Percentiles rank a stretch among this genome's conserved stretches.
phyloP scores from a whole-genome alignment of 2,329 filamentous ascomycete genomes.

The Lachnellula arida region DNA sequence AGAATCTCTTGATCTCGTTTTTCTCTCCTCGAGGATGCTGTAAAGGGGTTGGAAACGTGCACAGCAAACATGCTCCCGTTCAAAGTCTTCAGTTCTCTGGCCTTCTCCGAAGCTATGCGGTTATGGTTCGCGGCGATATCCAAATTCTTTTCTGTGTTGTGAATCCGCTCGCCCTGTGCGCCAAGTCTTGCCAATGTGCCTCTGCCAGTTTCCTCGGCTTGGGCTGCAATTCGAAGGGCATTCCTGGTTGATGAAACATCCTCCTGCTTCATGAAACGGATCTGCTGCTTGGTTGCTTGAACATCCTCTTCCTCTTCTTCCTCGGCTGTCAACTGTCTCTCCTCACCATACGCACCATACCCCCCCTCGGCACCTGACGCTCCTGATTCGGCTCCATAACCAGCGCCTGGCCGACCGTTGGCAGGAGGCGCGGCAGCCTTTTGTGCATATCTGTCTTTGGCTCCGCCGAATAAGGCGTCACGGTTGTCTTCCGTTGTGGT shows the following conservation, averaged over 20 bases:
- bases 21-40: constrained; percentile 57
- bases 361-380: constrained; percentile 17
- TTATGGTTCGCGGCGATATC: constrained; percentile 76
- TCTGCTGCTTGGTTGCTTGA: constrained; percentile 67
- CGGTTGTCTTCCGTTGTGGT: constrained; percentile 47
- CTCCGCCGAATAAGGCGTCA: constrained; percentile 54
- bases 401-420: constrained; percentile 23
- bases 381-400: constrained; percentile 24
- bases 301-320: constrained; percentile 69
- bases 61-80: constrained; percentile 91
- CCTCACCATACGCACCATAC: constrained; percentile 57
- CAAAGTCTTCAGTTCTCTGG: constrained; percentile 75
- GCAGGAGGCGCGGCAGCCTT: constrained; percentile 17
- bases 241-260: constrained; percentile 70
- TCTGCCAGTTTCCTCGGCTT: constrained; percentile 66
- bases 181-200: constrained; percentile 69
- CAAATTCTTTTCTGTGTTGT: constrained; percentile 78
- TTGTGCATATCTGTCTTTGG: constrained; percentile 32
- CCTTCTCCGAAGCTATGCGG: constrained; percentile 71
- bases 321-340: constrained; percentile 76
- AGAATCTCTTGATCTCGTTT: constrained; percentile 65
- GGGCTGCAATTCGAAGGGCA: constrained; percentile 60
- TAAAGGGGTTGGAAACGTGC: constrained; percentile 74
- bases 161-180: constrained; percentile 72
- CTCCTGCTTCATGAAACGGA: constrained; percentile 70